Evolutionary conservation across 768 basidiomycete genomes (phyloP), one percentile per base, ranked within the genome.

Genomic region (Hypholoma fasciculare): DNA sequence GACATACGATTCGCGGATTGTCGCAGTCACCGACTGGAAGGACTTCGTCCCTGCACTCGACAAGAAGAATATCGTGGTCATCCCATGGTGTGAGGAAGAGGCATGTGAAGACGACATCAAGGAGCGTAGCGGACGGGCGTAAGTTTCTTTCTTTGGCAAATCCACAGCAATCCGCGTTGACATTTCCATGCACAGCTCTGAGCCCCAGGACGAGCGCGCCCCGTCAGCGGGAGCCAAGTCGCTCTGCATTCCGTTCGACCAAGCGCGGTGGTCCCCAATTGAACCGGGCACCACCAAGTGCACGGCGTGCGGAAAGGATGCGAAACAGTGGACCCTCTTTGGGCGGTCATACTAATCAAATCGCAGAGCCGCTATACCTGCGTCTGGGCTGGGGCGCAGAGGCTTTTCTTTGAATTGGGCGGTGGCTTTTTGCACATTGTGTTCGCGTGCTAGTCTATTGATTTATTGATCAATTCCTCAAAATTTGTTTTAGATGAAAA

Each of bases 101-200:
- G 82, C 80, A 13, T 99, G 97, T 68, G 97, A 99, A 73, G 96
- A 99, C 70, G 92, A 95, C 66, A 98, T 99, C 81, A 98, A 99
- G 79, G 94, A 98, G 67, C 82, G 92, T 61, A 93, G 89, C 69
- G 93, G 86, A 56, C 80, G 86, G 71, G 85, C 89, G 92, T 96
- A 73, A 79, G 77, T 76, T 17, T 57, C 63, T 66, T 62, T 60
- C 30, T 60, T 58, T 42, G 40, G 62, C 48, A 47, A 30, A 49
- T 43, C 9, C 17, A 14, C 30, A 11, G 44, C 16, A 19, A n/a
- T 38, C 34, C 30, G 7, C 54, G 34, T 38, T 30, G 16, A 47
- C n/a, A 53, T n/a, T 7, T 14, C 26, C 13, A 60, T 58, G 30
- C 9, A 5, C 19, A 94, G 90, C 61, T 81, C 90, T 59, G 93